These are phyloP conservation scores for Linum trigynum DNA, from an alignment of 345 rosid genomes.

Conservation along the genomic window DNA sequence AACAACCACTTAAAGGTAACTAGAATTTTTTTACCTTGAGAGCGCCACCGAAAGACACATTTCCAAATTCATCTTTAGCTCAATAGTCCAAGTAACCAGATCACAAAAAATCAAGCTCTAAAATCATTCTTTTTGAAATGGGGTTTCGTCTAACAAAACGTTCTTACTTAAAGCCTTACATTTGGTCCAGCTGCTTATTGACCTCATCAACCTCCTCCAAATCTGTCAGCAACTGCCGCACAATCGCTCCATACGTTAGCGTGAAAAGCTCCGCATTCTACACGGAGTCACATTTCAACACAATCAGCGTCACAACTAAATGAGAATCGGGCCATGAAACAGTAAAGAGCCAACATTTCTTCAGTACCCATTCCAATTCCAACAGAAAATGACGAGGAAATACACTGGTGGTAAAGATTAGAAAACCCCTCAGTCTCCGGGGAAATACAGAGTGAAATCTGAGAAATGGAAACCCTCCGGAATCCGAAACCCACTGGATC, in stretches of 20 bases:
- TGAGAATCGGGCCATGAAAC: neutral
- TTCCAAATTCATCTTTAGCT: neutral
- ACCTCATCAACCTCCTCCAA: constrained; percentile 95
- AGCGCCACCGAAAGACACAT: too few species aligned
- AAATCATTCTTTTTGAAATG: neutral
- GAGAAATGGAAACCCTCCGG: neutral
- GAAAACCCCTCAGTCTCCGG: neutral
- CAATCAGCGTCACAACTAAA: constrained; percentile 1
- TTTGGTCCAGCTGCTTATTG: constrained; percentile 94
- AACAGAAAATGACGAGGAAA: neutral
- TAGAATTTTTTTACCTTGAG: too few species aligned
- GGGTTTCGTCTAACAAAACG: constrained; percentile 1
- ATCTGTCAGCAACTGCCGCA: constrained; percentile 85
- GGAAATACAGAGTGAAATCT: neutral
- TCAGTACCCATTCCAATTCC: neutral
- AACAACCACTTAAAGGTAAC: too few species aligned
- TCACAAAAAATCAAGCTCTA: neutral
- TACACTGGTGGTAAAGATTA: neutral
- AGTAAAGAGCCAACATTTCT: neutral
- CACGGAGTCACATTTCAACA: constrained; percentile 14
- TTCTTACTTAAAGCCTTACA: constrained; percentile 29
- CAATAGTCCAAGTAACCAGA: neutral
- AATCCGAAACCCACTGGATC: neutral
- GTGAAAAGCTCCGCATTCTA: constrained; percentile 93
- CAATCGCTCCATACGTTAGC: constrained; percentile 80